Evolutionary conservation across 768 basidiomycete genomes (phyloP), one percentile per base, ranked within the genome.

Genomic region (Filobasidium floriforme): DNA sequence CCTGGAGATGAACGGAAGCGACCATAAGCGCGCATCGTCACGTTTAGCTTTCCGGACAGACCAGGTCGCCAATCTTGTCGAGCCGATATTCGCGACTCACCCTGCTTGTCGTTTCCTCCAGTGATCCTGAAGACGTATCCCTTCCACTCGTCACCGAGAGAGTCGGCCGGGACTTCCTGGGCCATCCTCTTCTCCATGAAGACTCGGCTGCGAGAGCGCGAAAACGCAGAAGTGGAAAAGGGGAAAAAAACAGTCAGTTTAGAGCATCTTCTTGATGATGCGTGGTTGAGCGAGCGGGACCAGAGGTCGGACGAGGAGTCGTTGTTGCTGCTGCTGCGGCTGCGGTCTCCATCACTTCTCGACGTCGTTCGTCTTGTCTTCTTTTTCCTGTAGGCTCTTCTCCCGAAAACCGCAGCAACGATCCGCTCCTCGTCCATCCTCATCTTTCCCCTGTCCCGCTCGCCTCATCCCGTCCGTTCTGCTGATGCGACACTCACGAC

Each of bases 101-200:
- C 72, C 71, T 76, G 75, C 70, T 76, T 79, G 87, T 97, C 92
- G 84, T 97, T 97, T 70, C 94, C 91, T 75, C 93, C 93, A 37
- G 90, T 93, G 83, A 99, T 89, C 75, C 92, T 88, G 84, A 96
- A 86, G 79, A 97, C 82, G 83, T 96, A 97, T 66, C 94, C 94
- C 80, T 89, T 90, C 85, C 86, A 98, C 83, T 98, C 94, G 79
- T 94, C 89, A 73, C 93, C 92, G 72, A 97, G 81, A 63, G 87
- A 80, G 82, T 96, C 92, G 68, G 85, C 90, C 55, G 91, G 84
- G 74, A 98, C 90, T 82, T 97, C 93, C 78, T 94, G 91, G 29
- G 90, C 76, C 82, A 98, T 92, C 82, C 89, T 89, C 87, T 94
- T 94, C 82, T 96, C 92, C 82, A 88, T 92, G 83, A 97, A 92